Conservation (phyloP, 2,329 filamentous ascomycete genomes). For the Fusarium hostae region DNA sequence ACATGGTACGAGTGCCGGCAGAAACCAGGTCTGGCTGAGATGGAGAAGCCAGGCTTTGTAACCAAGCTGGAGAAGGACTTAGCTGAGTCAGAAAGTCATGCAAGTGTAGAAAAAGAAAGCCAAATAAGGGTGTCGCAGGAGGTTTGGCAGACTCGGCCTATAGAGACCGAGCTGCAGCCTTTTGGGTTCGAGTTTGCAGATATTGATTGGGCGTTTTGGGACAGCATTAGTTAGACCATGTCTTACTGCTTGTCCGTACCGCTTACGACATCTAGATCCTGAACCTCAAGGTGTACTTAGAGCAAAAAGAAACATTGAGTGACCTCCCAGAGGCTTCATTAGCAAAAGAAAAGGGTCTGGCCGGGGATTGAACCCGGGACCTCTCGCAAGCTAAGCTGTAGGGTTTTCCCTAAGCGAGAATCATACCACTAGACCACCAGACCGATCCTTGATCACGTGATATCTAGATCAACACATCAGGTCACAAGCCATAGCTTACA, state of each 20-base stretch:
- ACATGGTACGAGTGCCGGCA: slow-evolving; percentile 26
- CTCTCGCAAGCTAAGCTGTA: slow-evolving; percentile 54
- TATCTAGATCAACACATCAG: no score
- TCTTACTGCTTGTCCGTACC: accelerated
- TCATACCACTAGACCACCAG: slow-evolving; percentile 75
- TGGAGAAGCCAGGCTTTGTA: slow-evolving; percentile 18
- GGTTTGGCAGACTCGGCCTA: background rate
- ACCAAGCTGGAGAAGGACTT: background rate
- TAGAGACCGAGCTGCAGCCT: slow-evolving; percentile 6
- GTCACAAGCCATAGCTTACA: accelerated
- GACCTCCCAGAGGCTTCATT: no score
- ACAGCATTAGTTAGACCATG: slow-evolving; percentile 4
- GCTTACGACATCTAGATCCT: no score
- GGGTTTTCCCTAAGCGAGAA: slow-evolving; percentile 73
- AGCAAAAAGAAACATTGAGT: background rate
- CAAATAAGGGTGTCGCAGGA: background rate
- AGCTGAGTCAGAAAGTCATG: background rate
- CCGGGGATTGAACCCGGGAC: slow-evolving; percentile 61
- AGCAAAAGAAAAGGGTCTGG: slow-evolving; percentile 49
- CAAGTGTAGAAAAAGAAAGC: accelerated
- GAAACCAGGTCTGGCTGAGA: background rate
- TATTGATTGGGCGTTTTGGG: slow-evolving; percentile 28
- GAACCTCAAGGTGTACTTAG: accelerated
- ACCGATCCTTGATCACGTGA: slow-evolving; percentile 39
- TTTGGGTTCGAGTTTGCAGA: slow-evolving; percentile 29